Evolutionary conservation across 2,329 filamentous ascomycete genomes (phyloP).

Genomic region (Stagonosporopsis chrysanthemi): DNA sequence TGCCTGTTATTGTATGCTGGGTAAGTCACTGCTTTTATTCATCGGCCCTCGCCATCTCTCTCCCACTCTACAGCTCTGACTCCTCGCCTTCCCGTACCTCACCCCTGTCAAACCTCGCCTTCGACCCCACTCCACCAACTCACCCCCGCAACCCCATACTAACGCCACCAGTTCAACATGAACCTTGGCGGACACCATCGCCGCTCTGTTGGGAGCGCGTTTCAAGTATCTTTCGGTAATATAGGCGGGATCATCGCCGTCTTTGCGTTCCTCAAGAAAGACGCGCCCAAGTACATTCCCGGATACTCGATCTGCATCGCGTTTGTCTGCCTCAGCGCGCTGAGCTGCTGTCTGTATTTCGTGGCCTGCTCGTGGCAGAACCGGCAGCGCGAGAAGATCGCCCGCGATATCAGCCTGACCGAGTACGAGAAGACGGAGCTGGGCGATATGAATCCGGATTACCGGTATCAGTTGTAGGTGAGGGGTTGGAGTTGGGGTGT

Average conservation of each 20-base stretch:
- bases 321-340: conserved; percentile 73
- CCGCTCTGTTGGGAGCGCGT: conserved; percentile 57
- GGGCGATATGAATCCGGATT: conserved; percentile 67
- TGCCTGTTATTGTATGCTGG: conserved; percentile 77
- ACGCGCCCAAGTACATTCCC: conserved; percentile 72
- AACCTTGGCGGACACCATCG: conserved; percentile 61
- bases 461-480: conserved; percentile 64
- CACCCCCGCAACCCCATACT: neutral
- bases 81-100: neutral
- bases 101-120: neutral
- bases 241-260: conserved; percentile 62
- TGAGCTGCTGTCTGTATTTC: conserved; percentile 68
- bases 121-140: neutral
- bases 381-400: conserved; percentile 60
- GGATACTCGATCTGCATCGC: conserved; percentile 81
- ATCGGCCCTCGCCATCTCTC: too few relatives aligned
- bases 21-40: neutral
- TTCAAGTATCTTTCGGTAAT: conserved; percentile 60
- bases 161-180: conserved; percentile 55
- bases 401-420: conserved; percentile 59
- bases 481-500: neutral
- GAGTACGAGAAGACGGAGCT: conserved; percentile 69
- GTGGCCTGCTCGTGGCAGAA: conserved; percentile 68
- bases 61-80: too few relatives aligned
- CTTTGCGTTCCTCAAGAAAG: conserved; percentile 60